Base-by-base conservation (phyloP, 495 filamentous ascomycete genomes). In the Corynascus novoguineensis region DNA sequence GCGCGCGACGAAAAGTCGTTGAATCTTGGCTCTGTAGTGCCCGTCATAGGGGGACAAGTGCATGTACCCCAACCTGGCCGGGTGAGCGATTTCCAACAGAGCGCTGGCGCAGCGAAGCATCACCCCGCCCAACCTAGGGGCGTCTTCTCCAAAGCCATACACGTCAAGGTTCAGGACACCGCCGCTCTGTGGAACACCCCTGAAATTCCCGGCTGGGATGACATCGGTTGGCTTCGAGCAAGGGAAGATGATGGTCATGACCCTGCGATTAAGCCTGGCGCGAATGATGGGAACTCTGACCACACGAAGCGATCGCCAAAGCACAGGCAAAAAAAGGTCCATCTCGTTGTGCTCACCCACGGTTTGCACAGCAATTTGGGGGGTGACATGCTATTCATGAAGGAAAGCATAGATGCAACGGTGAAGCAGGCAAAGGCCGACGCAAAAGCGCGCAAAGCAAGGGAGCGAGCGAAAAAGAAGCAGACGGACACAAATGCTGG, bases 361-460 rank as follows among this genome's bases (percentile, higher is more conserved):
- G 93, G 93, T 1, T 71, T 98, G 59, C 93, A 97, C 69, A 95
- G 92, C 71, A 98, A 98, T 71, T 79, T 96, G n/a, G 90, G 95
- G 2, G 84, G 90, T 38, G 93, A 98, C 73, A 95, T 98, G 95
- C 76, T 98, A 27, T 98, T 88, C 68, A 70, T 98, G 63, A 98
- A 98, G 66, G 93, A 98, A 69, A 92, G 89, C 62, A 97, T 98
- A 51, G 95, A 98, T 70, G 83, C 85, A 31, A 83, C 89, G 25
- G 84, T 84, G 2, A 86, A 76, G 59, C 83, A 88, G 64, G 82
- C 86, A 17, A 83, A 83, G 50, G 70, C 81, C 38, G 81, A 84
- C 59, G 77, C 77, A 7, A 82, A 77, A 61, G 77, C 75, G 45
- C 75, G 85, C 40, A 79, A 74, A 58, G 78, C 79, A 24, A 74